phyloP scores from a whole-genome alignment of 1,284 basidiomycete species.

The Trichosporon asahii region DNA sequence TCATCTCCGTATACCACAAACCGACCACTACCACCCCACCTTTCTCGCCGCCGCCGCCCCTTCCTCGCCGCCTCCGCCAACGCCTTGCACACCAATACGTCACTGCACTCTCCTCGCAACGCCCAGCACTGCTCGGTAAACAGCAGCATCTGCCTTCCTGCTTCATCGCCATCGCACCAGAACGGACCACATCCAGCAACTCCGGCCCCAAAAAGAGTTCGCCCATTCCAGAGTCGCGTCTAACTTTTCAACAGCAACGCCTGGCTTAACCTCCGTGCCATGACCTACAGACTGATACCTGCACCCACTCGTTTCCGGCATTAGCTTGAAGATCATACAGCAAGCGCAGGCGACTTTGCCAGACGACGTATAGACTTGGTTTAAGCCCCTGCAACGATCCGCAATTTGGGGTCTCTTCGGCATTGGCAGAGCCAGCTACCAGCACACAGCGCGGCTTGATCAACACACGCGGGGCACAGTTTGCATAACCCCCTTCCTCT shows the following conservation, averaged over 20 bases:
- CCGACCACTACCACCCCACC: neutral
- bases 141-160: neutral
- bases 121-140: neutral
- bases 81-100: neutral
- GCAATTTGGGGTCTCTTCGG: neutral
- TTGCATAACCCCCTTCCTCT: neutral
- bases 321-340: conserved; percentile 1
- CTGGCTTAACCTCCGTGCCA: conserved; percentile 1
- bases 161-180: neutral
- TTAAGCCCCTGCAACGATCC: neutral
- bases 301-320: neutral
- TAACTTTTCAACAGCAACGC: conserved; percentile 10
- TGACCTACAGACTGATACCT: conserved; percentile 5
- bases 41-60: neutral
- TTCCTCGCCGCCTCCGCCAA: neutral
- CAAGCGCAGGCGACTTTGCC: neutral
- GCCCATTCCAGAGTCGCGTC: conserved; percentile 7
- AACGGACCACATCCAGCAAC: neutral
- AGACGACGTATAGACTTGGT: neutral
- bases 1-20: conserved; percentile 3
- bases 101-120: neutral
- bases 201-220: conserved; percentile 7
- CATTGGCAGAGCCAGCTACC: neutral
- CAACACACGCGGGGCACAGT: neutral
- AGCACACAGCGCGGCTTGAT: neutral